Evolutionary conservation across 2,329 filamentous ascomycete species (phyloP), one percentile per base, ranked within the genome.

Genomic region (Cercospora zeae-maydis): DNA sequence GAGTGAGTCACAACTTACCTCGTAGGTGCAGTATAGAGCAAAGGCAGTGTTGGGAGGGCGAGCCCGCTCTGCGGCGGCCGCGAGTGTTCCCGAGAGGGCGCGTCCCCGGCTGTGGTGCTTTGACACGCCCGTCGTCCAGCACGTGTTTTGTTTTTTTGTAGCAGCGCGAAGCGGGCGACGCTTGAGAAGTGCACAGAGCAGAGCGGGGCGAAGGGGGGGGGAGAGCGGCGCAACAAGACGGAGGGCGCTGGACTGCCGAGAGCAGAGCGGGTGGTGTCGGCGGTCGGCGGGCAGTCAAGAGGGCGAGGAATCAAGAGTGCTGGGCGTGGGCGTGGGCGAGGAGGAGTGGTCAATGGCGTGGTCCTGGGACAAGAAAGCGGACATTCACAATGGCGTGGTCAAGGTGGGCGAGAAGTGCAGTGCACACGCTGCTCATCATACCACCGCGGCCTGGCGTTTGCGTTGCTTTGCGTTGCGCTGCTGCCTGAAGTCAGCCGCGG

Each of bases 1-100:
- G 37, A 19, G 64, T 64, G 62, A 66, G 59, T 68, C 63, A 67
- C 66, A 51, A 59, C 57, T 51, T 51, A 59, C 57, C n/a, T 42
- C 54, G 24, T 21, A 37, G 3, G 11, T 13, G 36, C 11, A 16
- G 11, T 30, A 24, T 7, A 52, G 47, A 33, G 47, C 47, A 52
- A n/a, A 52, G 21, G 42, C 53, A 24, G 53, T n/a, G 7, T 10
- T 19, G 34, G 53, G 21, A 36, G 53, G 36, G 30, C 24, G 53
- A 33, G 53, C 53, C 14, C 42, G 51, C 30, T 27, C 24, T 27
- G 24, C 34, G 53, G 53, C 53, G 53, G 53, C 53, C 36, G 37
- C 36, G 31, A 27, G 6, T 10, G 33, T 36, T 13, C 19, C 2
- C 13, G 53, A 27, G 53, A 37, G 33, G 53, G 47, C 19, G 53